These are phyloP conservation scores for Dalbergia oliveri DNA, from an alignment of 306 rosid genomes.

Conservation along the genomic window DNA sequence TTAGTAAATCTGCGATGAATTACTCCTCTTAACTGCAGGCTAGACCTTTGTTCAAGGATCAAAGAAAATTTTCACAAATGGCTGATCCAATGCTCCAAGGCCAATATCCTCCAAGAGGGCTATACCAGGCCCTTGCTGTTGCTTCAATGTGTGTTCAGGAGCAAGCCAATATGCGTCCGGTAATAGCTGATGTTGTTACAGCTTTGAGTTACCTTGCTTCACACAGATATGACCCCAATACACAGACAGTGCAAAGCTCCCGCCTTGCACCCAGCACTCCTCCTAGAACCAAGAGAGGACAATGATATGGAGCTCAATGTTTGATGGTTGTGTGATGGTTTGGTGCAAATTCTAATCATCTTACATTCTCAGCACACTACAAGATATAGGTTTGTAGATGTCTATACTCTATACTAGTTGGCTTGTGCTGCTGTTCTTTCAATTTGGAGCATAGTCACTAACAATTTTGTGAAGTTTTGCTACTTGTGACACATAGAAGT, in stretches of 20 bases:
- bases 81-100: slow-evolving; percentile 88
- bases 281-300: slow-evolving; percentile 69
- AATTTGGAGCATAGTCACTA: slow-evolving; percentile 33
- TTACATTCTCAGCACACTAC: slow-evolving; percentile 22
- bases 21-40: slow-evolving; percentile 61
- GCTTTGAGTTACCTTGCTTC: slow-evolving; percentile 89
- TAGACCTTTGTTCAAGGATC: slow-evolving; percentile 75
- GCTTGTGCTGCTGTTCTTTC: slow-evolving; percentile 39
- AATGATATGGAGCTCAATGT: slow-evolving; percentile 52
- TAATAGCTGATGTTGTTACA: slow-evolving; percentile 89
- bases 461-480: slow-evolving; percentile 44
- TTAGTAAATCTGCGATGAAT: background rate
- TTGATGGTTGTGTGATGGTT: slow-evolving; percentile 45
- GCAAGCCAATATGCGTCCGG: slow-evolving; percentile 86
- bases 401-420: slow-evolving; percentile 43
- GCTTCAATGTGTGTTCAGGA: slow-evolving; percentile 95
- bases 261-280: slow-evolving; percentile 69
- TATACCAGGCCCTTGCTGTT: slow-evolving; percentile 87
- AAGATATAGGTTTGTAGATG: slow-evolving; percentile 50
- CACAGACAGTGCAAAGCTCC: slow-evolving; percentile 63
- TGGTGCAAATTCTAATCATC: slow-evolving; percentile 25
- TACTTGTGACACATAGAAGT: slow-evolving; percentile 39
- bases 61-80: slow-evolving; percentile 71
- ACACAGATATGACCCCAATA: slow-evolving; percentile 66
- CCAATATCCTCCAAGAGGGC: slow-evolving; percentile 78